phyloP scores from a whole-genome alignment of 2,329 filamentous ascomycete species.

The Curvularia sp. region DNA sequence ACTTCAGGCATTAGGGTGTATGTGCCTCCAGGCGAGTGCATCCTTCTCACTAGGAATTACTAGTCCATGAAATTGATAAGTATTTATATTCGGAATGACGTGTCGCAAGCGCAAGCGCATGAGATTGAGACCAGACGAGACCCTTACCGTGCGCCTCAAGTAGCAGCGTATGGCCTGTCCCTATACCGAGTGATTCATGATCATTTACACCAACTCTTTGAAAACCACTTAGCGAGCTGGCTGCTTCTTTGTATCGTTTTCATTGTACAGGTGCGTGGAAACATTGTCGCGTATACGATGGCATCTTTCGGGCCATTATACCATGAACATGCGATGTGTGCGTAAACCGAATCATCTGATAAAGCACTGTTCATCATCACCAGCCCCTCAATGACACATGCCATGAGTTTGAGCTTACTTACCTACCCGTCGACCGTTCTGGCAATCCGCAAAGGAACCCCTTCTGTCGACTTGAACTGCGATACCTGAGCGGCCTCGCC shows the following conservation, averaged over 20 bases:
- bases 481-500: constrained; percentile 4
- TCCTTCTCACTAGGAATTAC: not conserved
- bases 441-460: not conserved
- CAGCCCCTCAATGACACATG: not conserved
- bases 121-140: not conserved
- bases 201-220: not conserved
- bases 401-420: not conserved
- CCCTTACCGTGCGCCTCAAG: not conserved
- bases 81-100: constrained; percentile 6
- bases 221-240: no score
- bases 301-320: not conserved
- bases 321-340: not conserved
- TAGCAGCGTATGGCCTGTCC: not conserved
- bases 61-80: not conserved
- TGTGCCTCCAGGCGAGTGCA: constrained; percentile 5
- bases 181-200: not conserved
- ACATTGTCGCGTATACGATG: not conserved
- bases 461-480: not conserved
- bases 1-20: not conserved
- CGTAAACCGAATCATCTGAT: not conserved
- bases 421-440: not conserved
- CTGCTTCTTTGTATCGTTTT: not conserved
- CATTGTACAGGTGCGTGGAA: not conserved
- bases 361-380: not conserved
- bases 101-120: not conserved